These are phyloP conservation scores for Vigna hirtella DNA, from an alignment of 306 rosid species.

Conservation along the genomic window DNA sequence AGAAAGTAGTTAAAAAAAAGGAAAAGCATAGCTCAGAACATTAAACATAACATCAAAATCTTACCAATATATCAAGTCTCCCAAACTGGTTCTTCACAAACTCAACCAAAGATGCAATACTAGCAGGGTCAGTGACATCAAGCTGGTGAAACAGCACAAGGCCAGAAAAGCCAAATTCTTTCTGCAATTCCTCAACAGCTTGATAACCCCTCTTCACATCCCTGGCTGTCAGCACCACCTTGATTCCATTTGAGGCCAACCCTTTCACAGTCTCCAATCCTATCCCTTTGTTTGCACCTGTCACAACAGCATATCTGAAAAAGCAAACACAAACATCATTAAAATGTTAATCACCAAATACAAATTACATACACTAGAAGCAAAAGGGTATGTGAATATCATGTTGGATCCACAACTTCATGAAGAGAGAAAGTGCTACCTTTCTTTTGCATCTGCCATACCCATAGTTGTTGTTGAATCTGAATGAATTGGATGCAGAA, in stretches of 20 bases:
- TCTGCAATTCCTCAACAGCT: conserved; percentile 46
- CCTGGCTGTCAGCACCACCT: conserved; percentile 56
- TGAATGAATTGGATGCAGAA: conserved; percentile 26
- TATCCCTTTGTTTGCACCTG: conserved; percentile 58
- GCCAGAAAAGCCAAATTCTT: conserved; percentile 33
- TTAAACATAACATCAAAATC: background rate
- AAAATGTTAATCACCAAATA: background rate
- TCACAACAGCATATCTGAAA: conserved; percentile 60
- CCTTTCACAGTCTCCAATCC: conserved; percentile 52
- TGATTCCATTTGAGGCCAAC: conserved; percentile 52
- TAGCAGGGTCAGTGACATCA: conserved; percentile 55
- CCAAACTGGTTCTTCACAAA: conserved; percentile 52
- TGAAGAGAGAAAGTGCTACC: conserved; percentile 24
- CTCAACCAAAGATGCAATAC: conserved; percentile 45
- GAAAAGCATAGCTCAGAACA: conserved; percentile 13
- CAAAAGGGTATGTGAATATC: too few species aligned
- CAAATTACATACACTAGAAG: background rate
- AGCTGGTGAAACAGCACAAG: conserved; percentile 53
- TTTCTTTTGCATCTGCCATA: conserved; percentile 41
- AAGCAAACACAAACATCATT: background rate
- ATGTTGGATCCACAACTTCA: background rate
- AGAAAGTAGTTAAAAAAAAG: background rate
- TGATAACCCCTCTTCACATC: conserved; percentile 48
- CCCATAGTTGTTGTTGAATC: conserved; percentile 47
- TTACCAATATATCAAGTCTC: conserved; percentile 57